Evolutionary conservation across 2,329 filamentous ascomycete genomes (phyloP).

Genomic region (Aspergillus ruber): DNA sequence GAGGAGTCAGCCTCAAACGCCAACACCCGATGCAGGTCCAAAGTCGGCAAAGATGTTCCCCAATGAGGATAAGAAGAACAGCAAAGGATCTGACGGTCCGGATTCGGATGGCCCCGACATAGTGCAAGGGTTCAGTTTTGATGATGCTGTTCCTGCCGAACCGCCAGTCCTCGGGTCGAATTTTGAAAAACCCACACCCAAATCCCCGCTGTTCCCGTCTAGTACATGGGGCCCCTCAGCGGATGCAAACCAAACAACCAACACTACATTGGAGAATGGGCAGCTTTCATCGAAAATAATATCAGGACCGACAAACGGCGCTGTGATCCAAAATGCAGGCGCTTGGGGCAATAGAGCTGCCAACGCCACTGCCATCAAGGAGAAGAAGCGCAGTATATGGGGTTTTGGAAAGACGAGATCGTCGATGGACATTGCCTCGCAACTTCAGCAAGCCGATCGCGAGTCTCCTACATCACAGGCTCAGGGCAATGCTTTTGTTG

Average conservation of each 20-base stretch:
- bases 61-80: slow-evolving; percentile 22
- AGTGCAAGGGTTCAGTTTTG: slow-evolving; percentile 49
- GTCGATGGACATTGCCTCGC: slow-evolving; percentile 57
- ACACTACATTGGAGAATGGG: slow-evolving; percentile 25
- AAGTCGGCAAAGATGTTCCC: slow-evolving; percentile 18
- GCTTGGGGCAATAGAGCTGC: slow-evolving; percentile 65
- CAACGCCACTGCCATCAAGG: slow-evolving; percentile 56
- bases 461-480: slow-evolving; percentile 43
- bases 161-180: slow-evolving; percentile 48
- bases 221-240: slow-evolving; percentile 23
- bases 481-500: slow-evolving; percentile 43
- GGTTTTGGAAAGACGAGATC: slow-evolving; percentile 56
- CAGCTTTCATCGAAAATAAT: slow-evolving; percentile 50
- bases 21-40: slow-evolving; percentile 10
- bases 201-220: slow-evolving; percentile 28
- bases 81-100: slow-evolving; percentile 33
- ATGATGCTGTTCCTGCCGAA: slow-evolving; percentile 52
- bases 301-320: slow-evolving; percentile 76
- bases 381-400: slow-evolving; percentile 69
- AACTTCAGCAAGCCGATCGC: slow-evolving; percentile 27
- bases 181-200: slow-evolving; percentile 25
- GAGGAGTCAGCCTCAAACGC: slow-evolving; percentile 14
- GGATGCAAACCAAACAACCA: slow-evolving; percentile 15
- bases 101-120: slow-evolving; percentile 28
- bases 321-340: slow-evolving; percentile 74